These are phyloP conservation scores for Neurospora sp. DNA, from an alignment of 495 filamentous ascomycete genomes.

Conservation along the genomic window DNA sequence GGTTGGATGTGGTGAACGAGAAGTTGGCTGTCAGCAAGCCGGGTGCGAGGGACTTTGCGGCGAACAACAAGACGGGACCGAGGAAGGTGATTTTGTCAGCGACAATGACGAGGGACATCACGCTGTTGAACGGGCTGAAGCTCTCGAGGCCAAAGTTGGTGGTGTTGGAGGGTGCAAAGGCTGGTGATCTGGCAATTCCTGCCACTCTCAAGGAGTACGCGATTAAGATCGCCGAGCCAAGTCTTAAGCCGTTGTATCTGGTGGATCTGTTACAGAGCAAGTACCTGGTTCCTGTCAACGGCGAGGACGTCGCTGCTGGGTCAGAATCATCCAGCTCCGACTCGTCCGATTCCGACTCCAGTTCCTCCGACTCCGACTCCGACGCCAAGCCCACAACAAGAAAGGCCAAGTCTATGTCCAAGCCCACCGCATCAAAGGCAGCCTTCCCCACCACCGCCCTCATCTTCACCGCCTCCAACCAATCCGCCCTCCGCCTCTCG, in stretches of 20 bases:
- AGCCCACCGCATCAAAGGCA: not conserved
- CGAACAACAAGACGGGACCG: slow-evolving; percentile 36
- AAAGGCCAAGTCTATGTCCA: not conserved
- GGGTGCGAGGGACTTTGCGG: slow-evolving; percentile 37
- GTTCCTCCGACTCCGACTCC: slow-evolving; percentile 7
- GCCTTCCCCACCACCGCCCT: slow-evolving; percentile 41
- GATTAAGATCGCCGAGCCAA: slow-evolving; percentile 61
- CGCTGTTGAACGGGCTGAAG: slow-evolving; percentile 63
- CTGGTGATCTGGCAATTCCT: slow-evolving; percentile 50
- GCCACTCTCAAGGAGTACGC: slow-evolving; percentile 59
- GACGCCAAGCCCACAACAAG: not conserved
- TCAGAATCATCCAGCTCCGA: slow-evolving; percentile 19
- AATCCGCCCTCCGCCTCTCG: slow-evolving; percentile 68
- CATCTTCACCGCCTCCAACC: slow-evolving; percentile 83
- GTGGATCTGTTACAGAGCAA: slow-evolving; percentile 46
- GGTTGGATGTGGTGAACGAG: slow-evolving; percentile 64
- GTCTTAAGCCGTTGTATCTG: slow-evolving; percentile 78
- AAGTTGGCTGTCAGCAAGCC: slow-evolving; percentile 38
- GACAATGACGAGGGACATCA: slow-evolving; percentile 85
- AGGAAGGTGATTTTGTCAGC: slow-evolving; percentile 79
- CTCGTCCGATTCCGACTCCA: slow-evolving; percentile 24
- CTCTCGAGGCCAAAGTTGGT: slow-evolving; percentile 67
- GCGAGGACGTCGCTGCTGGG: not conserved
- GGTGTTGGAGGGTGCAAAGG: slow-evolving; percentile 48
- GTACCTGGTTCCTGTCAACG: slow-evolving; percentile 14